Evolutionary conservation across 345 rosid species (phyloP), one percentile per base, ranked within the genome.

Genomic region (Lagerstroemia speciosa): DNA sequence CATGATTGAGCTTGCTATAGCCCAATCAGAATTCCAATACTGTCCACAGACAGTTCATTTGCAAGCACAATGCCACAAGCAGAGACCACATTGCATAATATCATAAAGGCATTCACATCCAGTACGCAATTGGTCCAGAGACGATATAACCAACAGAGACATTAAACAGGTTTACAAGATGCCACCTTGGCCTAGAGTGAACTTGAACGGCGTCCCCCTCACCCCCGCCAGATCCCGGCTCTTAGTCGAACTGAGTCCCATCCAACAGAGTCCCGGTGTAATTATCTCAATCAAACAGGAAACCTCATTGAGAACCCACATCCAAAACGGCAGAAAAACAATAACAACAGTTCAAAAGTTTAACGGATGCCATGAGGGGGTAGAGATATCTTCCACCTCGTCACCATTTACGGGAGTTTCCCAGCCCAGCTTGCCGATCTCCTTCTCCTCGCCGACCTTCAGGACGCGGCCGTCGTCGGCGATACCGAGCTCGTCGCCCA

Each of bases 101-200:
- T 7, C 32, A 27, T 7, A 27, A 27, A 1, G 32, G 62, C 30
- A 24, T 57, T 24, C 62, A 22, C 3, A 46, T 46, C 19, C 19
- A 48, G 41, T 38, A n/a, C n/a, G 41, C 41, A 38, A 38, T 38
- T 38, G 7, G 41, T 38, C 41, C 5, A n/a, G n/a, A n/a, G 10
- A 38, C 10, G 41, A 38, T 5, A 38, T 38, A n/a, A n/a, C n/a
- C n/a, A n/a, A n/a, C 48, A 50, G 15, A 15, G 26, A 50, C 2
- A 2, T 15, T 50, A 19, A 8, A 50, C 26, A 50, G 26, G 5
- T 22, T 3, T 5, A 3, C 3, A 6, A 37, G n/a, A n/a, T n/a
- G 27, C 48, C 46, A 89, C 98, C 99, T 88, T 88, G 98, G 16
- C 99, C 98, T 45, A 95, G 97, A 32, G 87, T 83, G 89, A 95